Evolutionary conservation across 257 asterid genomes (phyloP).

Genomic region (Parsonsia alboflavescens): DNA sequence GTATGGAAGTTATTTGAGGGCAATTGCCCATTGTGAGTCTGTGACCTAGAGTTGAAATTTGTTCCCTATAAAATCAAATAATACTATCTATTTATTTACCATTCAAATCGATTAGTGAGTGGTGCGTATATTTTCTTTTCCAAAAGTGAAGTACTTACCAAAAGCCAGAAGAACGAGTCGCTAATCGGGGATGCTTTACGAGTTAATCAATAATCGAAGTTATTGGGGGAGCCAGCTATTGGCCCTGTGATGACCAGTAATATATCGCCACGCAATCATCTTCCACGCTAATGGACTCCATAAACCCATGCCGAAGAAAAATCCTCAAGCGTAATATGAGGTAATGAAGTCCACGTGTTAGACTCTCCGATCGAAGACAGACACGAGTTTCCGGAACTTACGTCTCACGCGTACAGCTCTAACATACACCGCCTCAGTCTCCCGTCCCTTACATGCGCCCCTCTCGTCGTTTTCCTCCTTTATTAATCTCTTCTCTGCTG

Average conservation of each 20-base stretch:
- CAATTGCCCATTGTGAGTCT: no score
- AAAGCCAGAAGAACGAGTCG: neutral
- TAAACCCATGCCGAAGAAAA: no score
- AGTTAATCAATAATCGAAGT: neutral
- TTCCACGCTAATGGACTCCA: neutral
- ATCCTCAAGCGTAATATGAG: neutral
- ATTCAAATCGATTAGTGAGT: no score
- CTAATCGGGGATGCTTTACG: neutral
- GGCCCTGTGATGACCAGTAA: neutral
- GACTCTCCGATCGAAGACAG: neutral
- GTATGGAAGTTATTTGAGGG: no score
- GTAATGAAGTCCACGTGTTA: conserved; percentile 1
- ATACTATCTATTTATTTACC: no score
- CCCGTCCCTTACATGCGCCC: neutral
- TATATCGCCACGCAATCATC: neutral
- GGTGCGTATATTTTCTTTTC: no score
- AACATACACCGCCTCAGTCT: neutral
- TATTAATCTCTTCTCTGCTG: neutral
- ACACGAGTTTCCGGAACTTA: neutral
- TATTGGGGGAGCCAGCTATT: neutral
- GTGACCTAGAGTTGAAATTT: no score
- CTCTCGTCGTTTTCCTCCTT: neutral
- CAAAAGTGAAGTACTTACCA: neutral
- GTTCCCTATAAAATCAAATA: no score
- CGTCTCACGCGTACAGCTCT: neutral